Percentiles rank a stretch among this genome's conserved stretches.
Evolutionary conservation across 2,329 filamentous ascomycete species (phyloP).

Genomic region (Pseudogymnoascus sp.): DNA sequence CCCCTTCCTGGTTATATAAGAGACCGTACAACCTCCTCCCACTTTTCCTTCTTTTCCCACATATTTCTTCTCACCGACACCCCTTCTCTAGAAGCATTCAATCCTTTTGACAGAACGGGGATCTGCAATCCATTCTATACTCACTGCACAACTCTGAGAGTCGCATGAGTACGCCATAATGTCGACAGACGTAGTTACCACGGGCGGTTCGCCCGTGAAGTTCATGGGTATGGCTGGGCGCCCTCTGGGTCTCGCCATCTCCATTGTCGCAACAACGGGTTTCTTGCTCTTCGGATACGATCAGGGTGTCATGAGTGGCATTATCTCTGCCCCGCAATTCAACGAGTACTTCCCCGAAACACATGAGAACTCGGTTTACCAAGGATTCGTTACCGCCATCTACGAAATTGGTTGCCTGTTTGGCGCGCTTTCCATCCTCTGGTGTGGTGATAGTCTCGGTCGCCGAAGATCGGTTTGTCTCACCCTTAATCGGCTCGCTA

Average conservation of each 20-base stretch:
- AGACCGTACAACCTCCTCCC: neutral
- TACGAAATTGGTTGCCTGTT: constrained; percentile 50
- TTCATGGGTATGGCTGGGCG: constrained; percentile 62
- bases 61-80: neutral
- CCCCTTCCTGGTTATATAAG: neutral
- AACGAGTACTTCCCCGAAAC: constrained; percentile 72
- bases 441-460: constrained; percentile 48
- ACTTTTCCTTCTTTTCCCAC: neutral
- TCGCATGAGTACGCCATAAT: constrained; percentile 2
- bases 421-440: constrained; percentile 40
- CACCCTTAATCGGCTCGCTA: constrained; percentile 42
- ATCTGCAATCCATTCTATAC: neutral
- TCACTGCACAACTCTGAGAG: constrained; percentile 7
- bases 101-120: neutral
- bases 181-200: neutral
- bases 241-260: constrained; percentile 60
- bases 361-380: constrained; percentile 37
- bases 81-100: neutral
- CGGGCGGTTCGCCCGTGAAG: constrained; percentile 18
- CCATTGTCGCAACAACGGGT: constrained; percentile 63
- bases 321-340: constrained; percentile 61
- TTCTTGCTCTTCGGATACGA: constrained; percentile 87
- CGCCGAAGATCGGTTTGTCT: constrained; percentile 47
- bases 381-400: constrained; percentile 47
- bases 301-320: constrained; percentile 77